phyloP scores from a whole-genome alignment of 192 early-diverging fungal species.

The Pecoramyces ruminantium region DNA sequence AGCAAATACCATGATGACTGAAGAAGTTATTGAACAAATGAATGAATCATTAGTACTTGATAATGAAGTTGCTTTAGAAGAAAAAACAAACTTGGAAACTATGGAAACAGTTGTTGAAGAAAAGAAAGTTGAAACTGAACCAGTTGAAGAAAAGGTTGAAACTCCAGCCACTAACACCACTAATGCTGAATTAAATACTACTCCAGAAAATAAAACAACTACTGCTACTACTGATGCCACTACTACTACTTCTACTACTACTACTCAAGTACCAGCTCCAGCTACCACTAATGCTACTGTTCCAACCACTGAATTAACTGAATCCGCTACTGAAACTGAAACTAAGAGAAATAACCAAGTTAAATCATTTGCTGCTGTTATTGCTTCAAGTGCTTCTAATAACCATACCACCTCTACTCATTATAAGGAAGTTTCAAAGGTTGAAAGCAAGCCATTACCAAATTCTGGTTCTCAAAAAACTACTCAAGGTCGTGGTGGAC shows the following conservation, averaged over 20 bases:
- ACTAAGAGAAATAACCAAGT: neutral
- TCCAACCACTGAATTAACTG: neutral
- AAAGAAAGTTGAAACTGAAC: slow-evolving; percentile 5
- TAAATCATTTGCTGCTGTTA: neutral
- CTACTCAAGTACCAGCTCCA: neutral
- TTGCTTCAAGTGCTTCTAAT: neutral
- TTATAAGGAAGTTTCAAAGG: neutral
- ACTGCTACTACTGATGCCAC: slow-evolving; percentile 9
- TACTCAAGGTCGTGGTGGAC: neutral
- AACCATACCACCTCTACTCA: neutral
- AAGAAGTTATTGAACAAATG: slow-evolving; percentile 1
- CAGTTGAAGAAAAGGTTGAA: slow-evolving; percentile 5
- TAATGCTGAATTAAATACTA: neutral
- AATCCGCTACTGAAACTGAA: neutral
- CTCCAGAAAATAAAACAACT: slow-evolving; percentile 2
- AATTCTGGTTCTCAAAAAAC: neutral
- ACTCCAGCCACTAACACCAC: neutral
- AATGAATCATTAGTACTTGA: neutral
- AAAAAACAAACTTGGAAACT: neutral
- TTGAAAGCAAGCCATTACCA: neutral
- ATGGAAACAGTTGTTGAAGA: slow-evolving; percentile 11
- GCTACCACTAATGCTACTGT: neutral
- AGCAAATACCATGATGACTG: neutral
- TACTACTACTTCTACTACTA: slow-evolving; percentile 10
- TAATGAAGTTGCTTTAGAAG: slow-evolving; percentile 6